These are phyloP conservation scores for Pseudotulostoma volvatum DNA, from an alignment of 495 filamentous ascomycete species.

Conservation along the genomic window DNA sequence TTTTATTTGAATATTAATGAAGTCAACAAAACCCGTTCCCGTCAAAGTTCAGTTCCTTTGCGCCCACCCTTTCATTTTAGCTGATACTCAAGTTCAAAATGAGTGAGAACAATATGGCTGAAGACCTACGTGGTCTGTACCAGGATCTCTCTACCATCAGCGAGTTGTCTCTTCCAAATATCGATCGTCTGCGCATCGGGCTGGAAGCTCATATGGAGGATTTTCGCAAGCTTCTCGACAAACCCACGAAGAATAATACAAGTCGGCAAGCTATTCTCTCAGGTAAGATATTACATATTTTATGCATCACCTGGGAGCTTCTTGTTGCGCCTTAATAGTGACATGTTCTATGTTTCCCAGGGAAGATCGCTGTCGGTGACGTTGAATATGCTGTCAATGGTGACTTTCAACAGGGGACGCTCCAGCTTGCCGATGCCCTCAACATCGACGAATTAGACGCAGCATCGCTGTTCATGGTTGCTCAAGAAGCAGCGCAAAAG, in stretches of 20 bases:
- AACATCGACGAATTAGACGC: slow-evolving; percentile 81
- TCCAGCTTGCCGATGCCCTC: slow-evolving; percentile 69
- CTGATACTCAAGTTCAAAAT: no score
- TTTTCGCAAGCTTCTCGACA: slow-evolving; percentile 64
- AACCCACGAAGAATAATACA: slow-evolving; percentile 48
- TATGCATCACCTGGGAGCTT: background rate
- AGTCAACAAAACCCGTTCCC: no score
- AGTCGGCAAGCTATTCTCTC: slow-evolving; percentile 45
- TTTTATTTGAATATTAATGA: no score
- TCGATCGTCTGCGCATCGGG: slow-evolving; percentile 47
- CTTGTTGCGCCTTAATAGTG: slow-evolving; percentile 13
- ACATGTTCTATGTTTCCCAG: slow-evolving; percentile 27
- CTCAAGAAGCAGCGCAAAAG: slow-evolving; percentile 43
- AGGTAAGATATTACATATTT: slow-evolving; percentile 19
- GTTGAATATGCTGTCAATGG: slow-evolving; percentile 68
- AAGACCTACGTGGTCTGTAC: slow-evolving; percentile 58
- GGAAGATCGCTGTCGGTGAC: slow-evolving; percentile 52
- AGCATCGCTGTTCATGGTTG: slow-evolving; percentile 51
- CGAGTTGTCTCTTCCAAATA: slow-evolving; percentile 40
- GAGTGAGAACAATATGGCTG: slow-evolving; percentile 47
- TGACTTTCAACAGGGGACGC: slow-evolving; percentile 63
- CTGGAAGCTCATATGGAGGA: slow-evolving; percentile 52
- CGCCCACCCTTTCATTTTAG: no score
- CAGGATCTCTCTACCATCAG: slow-evolving; percentile 56
- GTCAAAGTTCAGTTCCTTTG: no score